These are phyloP conservation scores for Purpureocillium lavendulum DNA, from an alignment of 2,329 filamentous ascomycete genomes.

Conservation along the genomic window DNA sequence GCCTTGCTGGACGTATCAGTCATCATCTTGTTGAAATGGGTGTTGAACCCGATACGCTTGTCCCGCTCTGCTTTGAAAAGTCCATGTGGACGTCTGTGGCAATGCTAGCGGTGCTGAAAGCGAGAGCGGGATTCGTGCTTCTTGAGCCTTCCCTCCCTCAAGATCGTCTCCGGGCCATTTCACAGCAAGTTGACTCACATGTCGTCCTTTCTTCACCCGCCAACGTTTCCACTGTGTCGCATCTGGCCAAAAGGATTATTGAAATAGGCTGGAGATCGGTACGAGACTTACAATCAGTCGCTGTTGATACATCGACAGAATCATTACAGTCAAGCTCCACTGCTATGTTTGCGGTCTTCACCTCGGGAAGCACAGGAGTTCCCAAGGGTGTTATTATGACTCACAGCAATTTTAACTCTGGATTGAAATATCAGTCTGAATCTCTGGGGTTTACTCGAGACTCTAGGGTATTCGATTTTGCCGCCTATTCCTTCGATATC, in stretches of 20 bases:
- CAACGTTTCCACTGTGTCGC: constrained; percentile 2
- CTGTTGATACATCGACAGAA: background rate
- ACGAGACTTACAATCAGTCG: no score
- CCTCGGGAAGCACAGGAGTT: constrained; percentile 5
- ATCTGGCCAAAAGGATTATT: background rate
- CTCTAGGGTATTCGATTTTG: constrained; percentile 3
- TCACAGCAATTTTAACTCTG: constrained; percentile 1
- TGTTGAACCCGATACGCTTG: constrained; percentile 13
- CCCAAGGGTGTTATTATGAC: constrained; percentile 4
- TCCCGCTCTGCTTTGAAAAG: constrained; percentile 27
- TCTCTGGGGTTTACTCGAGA: constrained; percentile 1
- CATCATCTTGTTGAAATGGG: constrained; percentile 6
- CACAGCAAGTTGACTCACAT: background rate
- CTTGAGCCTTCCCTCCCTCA: constrained; percentile 8
- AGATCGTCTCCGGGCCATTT: constrained; percentile 4
- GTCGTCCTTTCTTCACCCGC: constrained; percentile 10
- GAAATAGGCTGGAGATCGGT: background rate
- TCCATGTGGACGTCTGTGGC: constrained; percentile 21
- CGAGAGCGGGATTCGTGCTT: constrained; percentile 15
- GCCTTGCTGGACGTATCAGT: constrained; percentile 5
- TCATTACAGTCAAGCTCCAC: no score
- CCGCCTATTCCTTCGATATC: constrained; percentile 4
- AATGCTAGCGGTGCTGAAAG: constrained; percentile 23
- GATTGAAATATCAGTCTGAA: background rate
- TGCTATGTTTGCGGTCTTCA: constrained; percentile 3